Evolutionary conservation across 2,329 filamentous ascomycete species (phyloP).

Genomic region (Byssothecium circinans): DNA sequence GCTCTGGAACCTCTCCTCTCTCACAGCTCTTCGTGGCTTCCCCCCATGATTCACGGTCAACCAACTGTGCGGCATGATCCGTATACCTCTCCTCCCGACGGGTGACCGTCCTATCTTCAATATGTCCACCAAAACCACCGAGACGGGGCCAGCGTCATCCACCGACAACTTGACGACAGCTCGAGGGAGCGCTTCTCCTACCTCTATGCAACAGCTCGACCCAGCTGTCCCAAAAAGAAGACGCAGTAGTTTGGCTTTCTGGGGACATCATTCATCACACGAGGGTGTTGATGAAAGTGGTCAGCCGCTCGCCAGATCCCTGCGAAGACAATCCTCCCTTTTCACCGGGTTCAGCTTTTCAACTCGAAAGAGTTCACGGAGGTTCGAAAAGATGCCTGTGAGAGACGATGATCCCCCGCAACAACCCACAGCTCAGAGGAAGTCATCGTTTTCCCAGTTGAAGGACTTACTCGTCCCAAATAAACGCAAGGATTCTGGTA

Average conservation of each 20-base stretch:
- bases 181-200: neutral
- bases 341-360: neutral
- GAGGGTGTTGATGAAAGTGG: neutral
- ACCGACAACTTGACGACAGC: neutral
- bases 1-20: no score
- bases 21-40: no score
- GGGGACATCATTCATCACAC: neutral
- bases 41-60: no score
- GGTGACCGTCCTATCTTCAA: neutral
- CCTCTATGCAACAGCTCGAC: neutral
- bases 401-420: neutral
- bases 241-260: neutral
- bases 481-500: conserved; percentile 1
- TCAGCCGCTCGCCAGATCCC: neutral
- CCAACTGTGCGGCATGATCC: no score
- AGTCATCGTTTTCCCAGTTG: conserved; percentile 3
- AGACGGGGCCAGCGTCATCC: neutral
- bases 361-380: neutral
- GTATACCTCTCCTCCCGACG: neutral
- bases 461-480: conserved; percentile 2
- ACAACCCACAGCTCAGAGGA: neutral
- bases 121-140: neutral
- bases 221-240: neutral
- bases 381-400: neutral
- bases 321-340: neutral